Base-by-base conservation (phyloP, 202 grass and related monocot genomes). In the Schoenoplectus tabernaemontani region DNA sequence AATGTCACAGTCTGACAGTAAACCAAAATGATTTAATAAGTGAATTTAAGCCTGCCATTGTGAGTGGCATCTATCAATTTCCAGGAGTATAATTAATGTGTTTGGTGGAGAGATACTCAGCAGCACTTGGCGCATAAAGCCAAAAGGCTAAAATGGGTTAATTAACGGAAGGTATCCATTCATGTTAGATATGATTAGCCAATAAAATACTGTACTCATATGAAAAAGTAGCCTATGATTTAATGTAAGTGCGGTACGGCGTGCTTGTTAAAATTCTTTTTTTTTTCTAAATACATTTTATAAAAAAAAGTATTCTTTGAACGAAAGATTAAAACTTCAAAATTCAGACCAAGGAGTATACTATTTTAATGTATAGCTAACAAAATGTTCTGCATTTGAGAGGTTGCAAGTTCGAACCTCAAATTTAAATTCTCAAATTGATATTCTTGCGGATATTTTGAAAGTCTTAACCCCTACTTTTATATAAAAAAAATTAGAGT, bases 71-170 rank as follows among this genome's bases (percentile, higher is more conserved):
- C 2, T 53, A 53, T 53, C 69, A 51, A 33, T 53, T 73, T 74
- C 51, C 69, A 10, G 47, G 7, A 51, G 46, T 53, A 33, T 32
- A 53, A 72, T 41, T 19, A 66, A 46, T 51, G 44, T 53, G 69
- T 74, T 74, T 53, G 69, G 69, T 53, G 69, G 69, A 74, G 46
- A 74, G 69, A 53, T 74, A 74, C 69, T 74, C 46, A 32, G 26
- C 46, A 74, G 43, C 69, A 74, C 69, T 74, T 53, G 26, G n/a
- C 51, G 24, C 43, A 51, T 60, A 51, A 73, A 51, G 69, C 26
- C 47, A 53, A 32, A 71, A 47, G 26, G 69, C 69, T 32, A 74
- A 50, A 53, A 74, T 71, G 66, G 39, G 69, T 53, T 68, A 68
- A 68, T 16, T 28, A 28, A 28, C n/a, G n/a, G 15, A 68, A 68